Evolutionary conservation across 2,329 filamentous ascomycete genomes (phyloP), one percentile per base, ranked within the genome.

Genomic region (Sclerotinia spermophila): DNA sequence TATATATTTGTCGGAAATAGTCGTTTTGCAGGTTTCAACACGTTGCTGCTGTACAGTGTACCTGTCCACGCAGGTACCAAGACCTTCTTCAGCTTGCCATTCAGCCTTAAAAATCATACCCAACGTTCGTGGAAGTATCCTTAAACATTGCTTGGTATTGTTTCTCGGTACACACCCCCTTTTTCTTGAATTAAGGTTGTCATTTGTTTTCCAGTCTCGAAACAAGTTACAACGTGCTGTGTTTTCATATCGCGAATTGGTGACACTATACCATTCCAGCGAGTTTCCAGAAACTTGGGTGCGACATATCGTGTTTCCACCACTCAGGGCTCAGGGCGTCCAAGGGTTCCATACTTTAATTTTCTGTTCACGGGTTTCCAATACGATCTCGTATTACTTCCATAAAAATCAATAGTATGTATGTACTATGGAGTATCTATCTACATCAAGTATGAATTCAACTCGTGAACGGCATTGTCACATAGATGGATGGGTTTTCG

Each of bases 101-200:
- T 30, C 21, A 8, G n/a, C 15, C 40, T 30, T 21, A 27, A 21
- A 24, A 61, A 17, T n/a, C 59, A 61, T 44, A 51, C 24, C 33
- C 24, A 38, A 38, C 6, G 2, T 65, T 45, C 48, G 61, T 51
- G 61, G 61, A 65, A 65, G 61, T 65, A 38, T 65, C 61, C 61
- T n/a, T 40, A 33, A 65, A 21, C 21, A 5, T 51, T 11, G 19
- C 44, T 40, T 40, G 44, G 44, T 40, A 3, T 51, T 51, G 44
- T 38, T 40, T 65, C 33, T 65, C 61, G 21, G 44, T 13, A 51
- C 33, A 27, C 45, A 38, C 38, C 51, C 44, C 42, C 30, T 48
- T 24, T 35, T 51, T 51, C 61, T 27, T 15, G 2, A 51, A 30
- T 19, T 6, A 7, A 11, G 21, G 35, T 8, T 30, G 10, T 38